phyloP scores from a whole-genome alignment of 2,329 filamentous ascomycete genomes.

The Fusarium napiforme region DNA sequence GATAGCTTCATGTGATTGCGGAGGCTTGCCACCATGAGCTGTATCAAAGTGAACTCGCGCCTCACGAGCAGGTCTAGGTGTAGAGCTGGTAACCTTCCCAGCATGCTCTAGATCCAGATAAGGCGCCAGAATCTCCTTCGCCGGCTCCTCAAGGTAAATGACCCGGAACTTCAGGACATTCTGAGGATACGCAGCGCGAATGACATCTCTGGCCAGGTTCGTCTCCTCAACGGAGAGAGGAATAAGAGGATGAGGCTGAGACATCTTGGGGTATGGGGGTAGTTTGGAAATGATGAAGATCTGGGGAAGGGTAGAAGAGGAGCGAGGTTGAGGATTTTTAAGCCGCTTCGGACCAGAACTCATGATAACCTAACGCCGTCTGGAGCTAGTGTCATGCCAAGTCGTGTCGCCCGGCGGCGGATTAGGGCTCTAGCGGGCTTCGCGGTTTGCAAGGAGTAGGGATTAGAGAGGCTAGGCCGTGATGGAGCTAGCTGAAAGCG shows the following conservation, averaged over 20 bases:
- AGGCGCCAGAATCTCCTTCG: accelerated
- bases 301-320: accelerated
- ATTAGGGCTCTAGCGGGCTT: not conserved
- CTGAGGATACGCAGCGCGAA: not conserved
- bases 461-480: not conserved
- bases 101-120: not conserved
- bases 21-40: not conserved
- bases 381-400: not conserved
- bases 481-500: not conserved
- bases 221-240: not conserved
- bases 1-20: not conserved
- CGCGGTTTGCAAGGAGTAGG: not conserved
- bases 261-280: not conserved
- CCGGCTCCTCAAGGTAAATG: not conserved
- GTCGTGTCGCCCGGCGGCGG: not conserved
- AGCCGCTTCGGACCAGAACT: not conserved
- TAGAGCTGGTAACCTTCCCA: not conserved
- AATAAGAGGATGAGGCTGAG: not conserved
- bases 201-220: not conserved
- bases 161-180: not conserved
- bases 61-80: not conserved
- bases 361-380: not conserved
- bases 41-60: not conserved
- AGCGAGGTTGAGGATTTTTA: not conserved
- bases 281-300: too few species aligned